These are phyloP conservation scores for Volvariella volvacea DNA, from an alignment of 1,284 basidiomycete species.

Conservation along the genomic window DNA sequence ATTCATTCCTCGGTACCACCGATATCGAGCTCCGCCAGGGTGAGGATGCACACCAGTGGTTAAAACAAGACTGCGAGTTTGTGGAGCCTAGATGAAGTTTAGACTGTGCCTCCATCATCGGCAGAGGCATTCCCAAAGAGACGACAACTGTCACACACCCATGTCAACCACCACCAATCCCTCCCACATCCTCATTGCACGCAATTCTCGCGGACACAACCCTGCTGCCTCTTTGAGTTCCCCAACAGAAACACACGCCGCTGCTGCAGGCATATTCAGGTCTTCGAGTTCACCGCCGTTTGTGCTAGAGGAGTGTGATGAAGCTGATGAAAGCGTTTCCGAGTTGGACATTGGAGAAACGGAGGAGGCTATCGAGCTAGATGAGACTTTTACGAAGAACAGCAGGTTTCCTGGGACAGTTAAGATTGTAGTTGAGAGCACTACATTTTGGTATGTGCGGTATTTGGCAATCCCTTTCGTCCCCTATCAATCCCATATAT, in stretches of 20 bases:
- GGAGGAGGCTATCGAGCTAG: conserved; percentile 66
- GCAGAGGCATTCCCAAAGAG: no score
- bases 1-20: no score
- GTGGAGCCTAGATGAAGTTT: no score
- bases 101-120: no score
- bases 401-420: conserved; percentile 69
- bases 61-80: no score
- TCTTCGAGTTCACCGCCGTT: conserved; percentile 72
- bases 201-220: conserved; percentile 70
- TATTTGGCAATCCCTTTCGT: conserved; percentile 6
- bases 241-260: conserved; percentile 79
- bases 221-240: conserved; percentile 73
- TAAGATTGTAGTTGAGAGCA: conserved; percentile 78
- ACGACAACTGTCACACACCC: neutral
- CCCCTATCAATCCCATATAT: conserved; percentile 3
- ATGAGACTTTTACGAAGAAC: conserved; percentile 63
- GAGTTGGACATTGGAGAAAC: conserved; percentile 60
- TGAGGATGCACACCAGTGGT: no score
- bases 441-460: conserved; percentile 69
- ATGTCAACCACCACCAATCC: conserved; percentile 64
- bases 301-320: conserved; percentile 58
- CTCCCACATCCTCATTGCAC: conserved; percentile 78
- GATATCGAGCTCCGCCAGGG: no score
- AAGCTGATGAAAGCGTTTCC: conserved; percentile 60
- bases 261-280: conserved; percentile 74